Conservation (phyloP, 768 basidiomycete genomes). For the Pleurotus salmoneostramineus region DNA sequence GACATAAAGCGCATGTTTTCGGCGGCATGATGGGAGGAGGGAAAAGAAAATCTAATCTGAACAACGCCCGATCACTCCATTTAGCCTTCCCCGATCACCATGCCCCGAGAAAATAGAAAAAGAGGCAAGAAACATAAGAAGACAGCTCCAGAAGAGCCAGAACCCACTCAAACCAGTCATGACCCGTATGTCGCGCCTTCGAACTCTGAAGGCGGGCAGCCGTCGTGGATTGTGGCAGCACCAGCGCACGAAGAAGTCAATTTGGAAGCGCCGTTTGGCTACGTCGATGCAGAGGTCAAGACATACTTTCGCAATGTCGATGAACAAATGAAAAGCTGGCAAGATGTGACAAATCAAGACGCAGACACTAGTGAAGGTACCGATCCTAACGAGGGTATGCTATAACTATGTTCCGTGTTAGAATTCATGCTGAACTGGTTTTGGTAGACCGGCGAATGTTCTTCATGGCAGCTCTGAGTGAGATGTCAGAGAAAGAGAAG, state of each 20-base stretch:
- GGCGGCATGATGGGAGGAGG: slow-evolving; percentile 59
- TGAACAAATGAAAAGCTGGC: slow-evolving; percentile 84
- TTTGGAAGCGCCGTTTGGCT: slow-evolving; percentile 82
- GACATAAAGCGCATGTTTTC: slow-evolving; percentile 73
- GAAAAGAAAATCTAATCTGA: background rate
- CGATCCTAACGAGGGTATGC: slow-evolving; percentile 69
- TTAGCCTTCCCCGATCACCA: slow-evolving; percentile 18
- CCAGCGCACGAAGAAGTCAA: slow-evolving; percentile 34
- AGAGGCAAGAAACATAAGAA: slow-evolving; percentile 76
- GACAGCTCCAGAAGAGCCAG: slow-evolving; percentile 18
- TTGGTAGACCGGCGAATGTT: slow-evolving; percentile 68
- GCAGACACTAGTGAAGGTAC: slow-evolving; percentile 36
- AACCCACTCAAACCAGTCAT: slow-evolving; percentile 13
- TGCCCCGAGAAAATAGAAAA: slow-evolving; percentile 76
- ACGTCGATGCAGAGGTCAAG: slow-evolving; percentile 85
- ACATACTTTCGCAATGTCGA: slow-evolving; percentile 92
- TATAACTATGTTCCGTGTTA: no score
- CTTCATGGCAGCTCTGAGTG: slow-evolving; percentile 75
- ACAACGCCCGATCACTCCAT: background rate
- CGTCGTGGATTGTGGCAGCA: slow-evolving; percentile 67
- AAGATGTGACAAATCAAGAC: slow-evolving; percentile 37
- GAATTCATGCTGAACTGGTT: no score
- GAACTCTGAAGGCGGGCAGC: slow-evolving; percentile 26
- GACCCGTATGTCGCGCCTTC: slow-evolving; percentile 9
- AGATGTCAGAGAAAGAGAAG: slow-evolving; percentile 86